Base-by-base conservation (phyloP, 2,329 filamentous ascomycete species). In the Clarireedia homoeocarpa region DNA sequence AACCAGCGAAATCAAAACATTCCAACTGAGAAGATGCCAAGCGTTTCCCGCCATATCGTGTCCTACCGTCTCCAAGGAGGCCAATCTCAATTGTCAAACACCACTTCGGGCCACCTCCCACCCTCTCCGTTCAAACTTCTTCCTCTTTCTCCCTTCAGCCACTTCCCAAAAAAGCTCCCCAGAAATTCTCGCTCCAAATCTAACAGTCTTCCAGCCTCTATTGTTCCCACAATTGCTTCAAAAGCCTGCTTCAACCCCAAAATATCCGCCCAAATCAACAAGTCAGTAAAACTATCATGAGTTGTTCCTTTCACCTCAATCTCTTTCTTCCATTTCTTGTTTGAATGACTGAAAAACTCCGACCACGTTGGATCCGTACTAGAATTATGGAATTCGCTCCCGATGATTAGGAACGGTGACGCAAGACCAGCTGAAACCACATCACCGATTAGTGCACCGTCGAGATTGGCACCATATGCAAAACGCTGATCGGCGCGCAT, bases 401-500 rank as follows among this genome's bases (percentile, higher is more conserved):
- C 69, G 38, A 71, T 63, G 2, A 68, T 51, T 39, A 73, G 42
- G 49, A 73, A 70, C 1, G 70, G 69, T 23, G 62, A 57, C 1
- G 53, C 27, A 9, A 69, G 61, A 2, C 69, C 70, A 1, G 55
- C 53, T 3, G 62, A 24, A 4, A 66, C 50, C 2, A 64, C 64
- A 10, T 59, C 49, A 1, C 69, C 66, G 48, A 66, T 69, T 44
- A 73, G 62, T 3, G 57, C 50, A 2, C 73, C 72, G 57, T 75
- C 73, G 17, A 74, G 61, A 48, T 73, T 71, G 5, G 74, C 57
- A 2, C 71, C 72, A 2, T 65, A 70, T 1, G 62, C 56, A 36
- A 74, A 60, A 2, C 71, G 61, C 1, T 52, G 48, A 34, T 73
- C 71, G 12, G 56, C 45, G 4, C 65, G 58, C 58, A 71, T 65